Evolutionary conservation across 2,329 filamentous ascomycete species (phyloP).

Genomic region (Monilinia polystroma): DNA sequence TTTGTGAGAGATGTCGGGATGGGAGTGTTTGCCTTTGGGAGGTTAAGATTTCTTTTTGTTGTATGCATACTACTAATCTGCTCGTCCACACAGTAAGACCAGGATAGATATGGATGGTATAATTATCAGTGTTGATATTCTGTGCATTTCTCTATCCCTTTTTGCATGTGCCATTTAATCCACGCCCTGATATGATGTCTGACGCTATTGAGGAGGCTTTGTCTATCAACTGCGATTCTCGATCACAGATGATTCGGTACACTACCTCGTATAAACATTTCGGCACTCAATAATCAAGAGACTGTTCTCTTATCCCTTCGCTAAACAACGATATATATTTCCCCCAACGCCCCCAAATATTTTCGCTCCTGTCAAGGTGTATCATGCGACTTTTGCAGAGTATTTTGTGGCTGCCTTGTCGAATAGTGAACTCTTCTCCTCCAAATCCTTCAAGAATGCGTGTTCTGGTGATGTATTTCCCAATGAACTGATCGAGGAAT

Average conservation of each 20-base stretch:
- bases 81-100: background rate
- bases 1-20: background rate
- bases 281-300: background rate
- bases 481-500: conserved; percentile 47
- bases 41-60: background rate
- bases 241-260: background rate
- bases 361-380: background rate
- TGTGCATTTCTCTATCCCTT: background rate
- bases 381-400: conserved; percentile 66
- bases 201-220: background rate
- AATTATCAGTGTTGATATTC: background rate
- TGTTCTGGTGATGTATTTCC: conserved; percentile 65
- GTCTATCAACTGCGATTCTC: background rate
- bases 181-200: background rate
- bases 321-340: conserved; percentile 6
- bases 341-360: conserved; percentile 12
- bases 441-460: conserved; percentile 68
- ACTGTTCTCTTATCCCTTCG: conserved; percentile 3
- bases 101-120: too few species aligned
- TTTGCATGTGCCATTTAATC: background rate
- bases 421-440: conserved; percentile 84
- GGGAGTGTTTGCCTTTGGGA: background rate
- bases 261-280: background rate
- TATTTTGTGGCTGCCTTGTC: conserved; percentile 86
- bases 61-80: too few species aligned